These are phyloP conservation scores for Chimonanthus praecox DNA, from an alignment of 164 flowering plant species.

Conservation along the genomic window DNA sequence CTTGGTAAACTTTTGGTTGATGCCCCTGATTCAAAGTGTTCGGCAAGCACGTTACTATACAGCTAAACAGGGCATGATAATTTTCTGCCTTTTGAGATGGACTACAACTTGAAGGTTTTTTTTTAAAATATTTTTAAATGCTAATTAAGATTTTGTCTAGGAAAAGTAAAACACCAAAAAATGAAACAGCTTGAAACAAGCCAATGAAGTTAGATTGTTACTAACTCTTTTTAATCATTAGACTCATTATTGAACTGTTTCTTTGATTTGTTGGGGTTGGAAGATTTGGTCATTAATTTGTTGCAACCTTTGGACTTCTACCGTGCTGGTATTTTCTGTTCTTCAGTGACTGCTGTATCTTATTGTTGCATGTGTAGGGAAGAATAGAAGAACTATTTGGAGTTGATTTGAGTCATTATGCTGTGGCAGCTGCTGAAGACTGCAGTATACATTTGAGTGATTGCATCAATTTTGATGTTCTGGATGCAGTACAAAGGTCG, in stretches of 20 bases:
- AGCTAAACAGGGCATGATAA: no score
- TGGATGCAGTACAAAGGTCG: constrained; percentile 39
- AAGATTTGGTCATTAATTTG: neutral
- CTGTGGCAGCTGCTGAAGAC: constrained; percentile 33
- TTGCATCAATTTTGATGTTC: constrained; percentile 24
- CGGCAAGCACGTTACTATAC: no score
- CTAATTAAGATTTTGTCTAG: neutral
- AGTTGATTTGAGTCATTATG: constrained; percentile 23
- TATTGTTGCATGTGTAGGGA: constrained; percentile 18
- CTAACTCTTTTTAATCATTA: no score
- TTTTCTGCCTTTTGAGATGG: no score
- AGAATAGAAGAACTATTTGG: constrained; percentile 30
- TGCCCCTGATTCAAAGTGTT: no score
- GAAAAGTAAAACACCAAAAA: neutral
- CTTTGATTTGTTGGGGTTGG: neutral
- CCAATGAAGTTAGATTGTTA: neutral
- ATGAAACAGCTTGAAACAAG: neutral
- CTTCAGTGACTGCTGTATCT: neutral
- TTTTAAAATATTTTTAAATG: neutral
- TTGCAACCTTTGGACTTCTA: neutral
- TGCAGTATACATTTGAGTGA: constrained; percentile 22
- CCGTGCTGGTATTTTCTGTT: neutral
- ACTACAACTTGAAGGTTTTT: no score
- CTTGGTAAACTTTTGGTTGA: no score
- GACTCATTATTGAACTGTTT: neutral